Percentiles rank a stretch among this genome's conserved stretches.
Evolutionary conservation across 768 basidiomycete genomes (phyloP).

Genomic region (Russula foetens): DNA sequence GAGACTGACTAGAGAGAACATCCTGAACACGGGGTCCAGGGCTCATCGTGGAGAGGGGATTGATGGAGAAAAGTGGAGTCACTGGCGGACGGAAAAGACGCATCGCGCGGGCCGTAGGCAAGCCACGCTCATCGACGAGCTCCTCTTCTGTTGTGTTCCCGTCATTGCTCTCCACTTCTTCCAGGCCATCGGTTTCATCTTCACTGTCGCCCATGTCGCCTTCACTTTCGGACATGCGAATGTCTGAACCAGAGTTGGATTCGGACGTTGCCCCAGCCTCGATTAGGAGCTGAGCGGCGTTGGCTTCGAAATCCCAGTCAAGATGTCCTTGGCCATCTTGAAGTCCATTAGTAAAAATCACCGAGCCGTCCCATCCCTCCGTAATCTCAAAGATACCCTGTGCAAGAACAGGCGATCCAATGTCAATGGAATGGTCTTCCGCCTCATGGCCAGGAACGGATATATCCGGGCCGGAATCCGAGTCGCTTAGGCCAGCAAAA

Average conservation of each 20-base stretch:
- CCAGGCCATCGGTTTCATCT: constrained; percentile 33
- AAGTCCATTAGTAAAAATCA: constrained; percentile 61
- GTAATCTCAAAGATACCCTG: constrained; percentile 48
- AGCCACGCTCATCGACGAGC: constrained; percentile 64
- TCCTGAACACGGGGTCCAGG: constrained; percentile 36
- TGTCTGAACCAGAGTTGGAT: constrained; percentile 33
- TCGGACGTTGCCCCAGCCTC: constrained; percentile 42
- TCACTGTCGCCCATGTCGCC: constrained; percentile 34
- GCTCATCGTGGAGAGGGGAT: constrained; percentile 70
- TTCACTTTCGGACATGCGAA: constrained; percentile 38
- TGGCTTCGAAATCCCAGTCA: constrained; percentile 65
- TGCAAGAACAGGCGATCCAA: not conserved
- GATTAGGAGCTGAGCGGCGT: constrained; percentile 39
- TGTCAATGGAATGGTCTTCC: constrained; percentile 27
- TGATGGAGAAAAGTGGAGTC: constrained; percentile 46
- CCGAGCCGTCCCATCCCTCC: constrained; percentile 68
- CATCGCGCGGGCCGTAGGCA: constrained; percentile 73
- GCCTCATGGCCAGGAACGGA: constrained; percentile 23
- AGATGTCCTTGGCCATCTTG: constrained; percentile 49
- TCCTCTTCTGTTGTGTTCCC: constrained; percentile 83
- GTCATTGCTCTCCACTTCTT: constrained; percentile 31
- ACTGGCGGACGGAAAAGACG: constrained; percentile 60
- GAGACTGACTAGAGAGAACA: constrained; percentile 30
- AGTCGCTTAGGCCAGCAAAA: constrained; percentile 68
- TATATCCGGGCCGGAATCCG: constrained; percentile 36